A percentile compares a stretch with the other conserved stretches of the same genome.
These are phyloP conservation scores for Fusarium equiseti DNA, from an alignment of 2,329 filamentous ascomycete genomes.

Conservation along the genomic window DNA sequence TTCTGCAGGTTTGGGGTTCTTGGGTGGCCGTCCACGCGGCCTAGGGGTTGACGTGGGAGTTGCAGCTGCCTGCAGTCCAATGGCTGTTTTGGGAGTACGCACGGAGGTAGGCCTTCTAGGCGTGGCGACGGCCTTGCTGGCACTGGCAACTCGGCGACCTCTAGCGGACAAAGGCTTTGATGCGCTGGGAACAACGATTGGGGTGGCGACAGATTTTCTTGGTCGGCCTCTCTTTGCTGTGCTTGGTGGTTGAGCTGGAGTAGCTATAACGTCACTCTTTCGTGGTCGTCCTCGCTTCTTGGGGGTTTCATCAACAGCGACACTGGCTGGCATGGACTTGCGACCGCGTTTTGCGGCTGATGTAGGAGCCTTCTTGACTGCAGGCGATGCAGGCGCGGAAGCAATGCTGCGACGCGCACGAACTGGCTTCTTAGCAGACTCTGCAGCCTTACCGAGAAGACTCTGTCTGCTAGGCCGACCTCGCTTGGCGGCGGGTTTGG, in stretches of 20 bases:
- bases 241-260: slow-evolving; percentile 26
- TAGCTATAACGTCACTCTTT: slow-evolving; percentile 39
- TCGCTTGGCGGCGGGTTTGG: slow-evolving; percentile 20
- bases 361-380: slow-evolving; percentile 13
- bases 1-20: slow-evolving; percentile 19
- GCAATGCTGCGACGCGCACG: slow-evolving; percentile 29
- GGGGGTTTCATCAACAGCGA: slow-evolving; percentile 30
- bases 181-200: slow-evolving; percentile 8
- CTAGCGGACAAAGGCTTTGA: slow-evolving; percentile 23
- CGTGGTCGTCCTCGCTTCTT: slow-evolving; percentile 43
- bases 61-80: slow-evolving; percentile 16
- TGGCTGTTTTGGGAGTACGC: slow-evolving; percentile 24
- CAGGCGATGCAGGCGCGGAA: slow-evolving; percentile 29
- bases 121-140: slow-evolving; percentile 26
- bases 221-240: slow-evolving; percentile 41
- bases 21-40: slow-evolving; percentile 43
- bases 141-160: slow-evolving; percentile 29
- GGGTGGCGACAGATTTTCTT: slow-evolving; percentile 38
- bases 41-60: slow-evolving; percentile 36
- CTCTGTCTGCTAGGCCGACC: slow-evolving; percentile 32
- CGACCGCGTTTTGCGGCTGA: slow-evolving; percentile 26
- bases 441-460: slow-evolving; percentile 13
- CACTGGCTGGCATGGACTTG: slow-evolving; percentile 44
- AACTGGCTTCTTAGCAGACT: slow-evolving; percentile 18
- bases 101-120: slow-evolving; percentile 10